phyloP scores from a whole-genome alignment of 495 filamentous ascomycete species.

The Astrocystis sublimbata region DNA sequence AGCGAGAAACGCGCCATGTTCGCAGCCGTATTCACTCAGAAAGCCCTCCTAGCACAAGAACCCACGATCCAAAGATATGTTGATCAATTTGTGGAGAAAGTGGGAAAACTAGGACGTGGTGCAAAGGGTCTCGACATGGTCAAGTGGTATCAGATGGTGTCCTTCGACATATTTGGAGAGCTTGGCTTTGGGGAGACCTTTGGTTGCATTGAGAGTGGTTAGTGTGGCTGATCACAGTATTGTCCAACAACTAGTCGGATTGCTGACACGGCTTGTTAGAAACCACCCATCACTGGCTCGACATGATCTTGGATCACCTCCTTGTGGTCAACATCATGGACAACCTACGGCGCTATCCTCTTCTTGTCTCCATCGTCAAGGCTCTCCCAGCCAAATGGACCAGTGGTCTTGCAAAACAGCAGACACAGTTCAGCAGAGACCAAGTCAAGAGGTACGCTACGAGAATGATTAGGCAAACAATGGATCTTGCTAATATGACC shows the following conservation, averaged over 20 bases:
- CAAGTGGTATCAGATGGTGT: background rate
- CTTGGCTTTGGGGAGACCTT: background rate
- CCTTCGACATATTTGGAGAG: slow-evolving; percentile 1
- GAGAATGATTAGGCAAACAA: background rate
- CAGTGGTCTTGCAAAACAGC: background rate
- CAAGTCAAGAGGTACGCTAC: slow-evolving; percentile 6
- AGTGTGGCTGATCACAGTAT: background rate
- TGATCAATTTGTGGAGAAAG: background rate
- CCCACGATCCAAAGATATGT: background rate
- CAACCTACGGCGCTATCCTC: slow-evolving; percentile 14
- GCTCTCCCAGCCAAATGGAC: slow-evolving; percentile 12
- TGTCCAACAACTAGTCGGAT: background rate
- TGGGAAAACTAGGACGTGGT: background rate
- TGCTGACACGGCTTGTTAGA: background rate
- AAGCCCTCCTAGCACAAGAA: background rate
- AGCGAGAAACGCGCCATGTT: slow-evolving; percentile 3
- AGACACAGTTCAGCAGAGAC: slow-evolving; percentile 11
- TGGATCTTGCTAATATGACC: background rate
- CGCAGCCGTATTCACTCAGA: background rate
- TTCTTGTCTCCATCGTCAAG: slow-evolving; percentile 9
- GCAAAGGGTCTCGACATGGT: background rate
- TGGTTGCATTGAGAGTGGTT: background rate
- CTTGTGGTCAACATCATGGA: slow-evolving; percentile 10
- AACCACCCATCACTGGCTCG: background rate
- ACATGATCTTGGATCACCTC: background rate